A percentile compares a stretch with the other conserved stretches of the same genome.
These are phyloP conservation scores for Botryotinia calthae DNA, from an alignment of 2,329 filamentous ascomycete species.

Conservation along the genomic window DNA sequence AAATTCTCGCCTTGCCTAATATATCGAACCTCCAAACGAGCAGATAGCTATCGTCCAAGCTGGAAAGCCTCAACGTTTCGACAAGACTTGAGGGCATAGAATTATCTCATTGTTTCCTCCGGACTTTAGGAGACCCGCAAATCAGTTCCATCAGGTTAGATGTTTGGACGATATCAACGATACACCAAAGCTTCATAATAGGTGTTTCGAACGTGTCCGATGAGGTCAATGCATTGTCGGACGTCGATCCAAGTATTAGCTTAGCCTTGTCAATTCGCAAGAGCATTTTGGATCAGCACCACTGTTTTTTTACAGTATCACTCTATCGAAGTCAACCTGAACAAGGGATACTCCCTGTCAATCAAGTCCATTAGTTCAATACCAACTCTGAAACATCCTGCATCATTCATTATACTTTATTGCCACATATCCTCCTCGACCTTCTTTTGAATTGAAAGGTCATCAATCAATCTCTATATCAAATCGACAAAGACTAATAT, in stretches of 20 bases:
- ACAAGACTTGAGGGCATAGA: conserved; percentile 27
- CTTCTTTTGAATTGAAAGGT: conserved; percentile 26
- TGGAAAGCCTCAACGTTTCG: conserved; percentile 29
- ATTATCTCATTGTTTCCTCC: conserved; percentile 30
- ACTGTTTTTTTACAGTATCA: conserved; percentile 33
- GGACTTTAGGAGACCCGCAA: conserved; percentile 32
- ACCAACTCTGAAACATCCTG: conserved; percentile 34
- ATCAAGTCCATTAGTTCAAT: conserved; percentile 31
- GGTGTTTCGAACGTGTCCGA: conserved; percentile 38
- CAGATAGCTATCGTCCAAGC: conserved; percentile 29
- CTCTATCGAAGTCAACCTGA: conserved; percentile 33
- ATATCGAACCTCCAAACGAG: conserved; percentile 28
- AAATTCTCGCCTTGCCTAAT: conserved; percentile 29
- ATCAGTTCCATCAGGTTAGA: conserved; percentile 29
- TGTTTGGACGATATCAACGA: conserved; percentile 36
- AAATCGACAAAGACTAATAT: conserved; percentile 16
- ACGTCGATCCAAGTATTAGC: conserved; percentile 33
- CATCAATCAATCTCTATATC: conserved; percentile 14
- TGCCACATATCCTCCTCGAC: conserved; percentile 12
- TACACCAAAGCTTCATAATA: conserved; percentile 34
- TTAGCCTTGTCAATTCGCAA: conserved; percentile 31
- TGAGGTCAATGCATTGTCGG: conserved; percentile 39
- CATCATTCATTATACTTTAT: conserved; percentile 29
- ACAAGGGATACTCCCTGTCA: conserved; percentile 28
- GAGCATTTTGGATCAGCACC: conserved; percentile 28